These are phyloP conservation scores for Corynespora cassiicola DNA, from an alignment of 2,329 filamentous ascomycete species.

Conservation along the genomic window DNA sequence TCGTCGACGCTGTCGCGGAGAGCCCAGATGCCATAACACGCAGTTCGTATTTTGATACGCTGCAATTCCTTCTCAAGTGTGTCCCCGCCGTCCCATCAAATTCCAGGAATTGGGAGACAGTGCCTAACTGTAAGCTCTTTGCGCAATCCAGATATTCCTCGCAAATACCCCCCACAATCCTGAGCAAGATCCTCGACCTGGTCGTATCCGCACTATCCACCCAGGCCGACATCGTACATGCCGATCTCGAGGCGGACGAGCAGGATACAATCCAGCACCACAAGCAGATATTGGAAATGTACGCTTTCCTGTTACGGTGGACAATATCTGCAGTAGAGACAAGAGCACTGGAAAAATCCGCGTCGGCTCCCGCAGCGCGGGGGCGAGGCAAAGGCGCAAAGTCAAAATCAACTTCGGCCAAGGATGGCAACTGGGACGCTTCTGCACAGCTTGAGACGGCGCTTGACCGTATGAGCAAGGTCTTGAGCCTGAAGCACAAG, in stretches of 20 bases:
- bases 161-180: conserved; percentile 77
- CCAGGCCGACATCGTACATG: conserved; percentile 83
- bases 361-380: conserved; percentile 72
- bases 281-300: conserved; percentile 91
- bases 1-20: conserved; percentile 90
- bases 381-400: conserved; percentile 78
- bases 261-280: conserved; percentile 80
- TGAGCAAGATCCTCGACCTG: conserved; percentile 93
- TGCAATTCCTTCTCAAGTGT: conserved; percentile 97
- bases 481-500: conserved; percentile 91
- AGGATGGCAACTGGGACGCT: conserved; percentile 87
- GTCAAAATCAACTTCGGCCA: conserved; percentile 63
- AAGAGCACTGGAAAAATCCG: conserved; percentile 89
- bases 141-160: conserved; percentile 77
- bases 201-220: conserved; percentile 84
- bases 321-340: conserved; percentile 92
- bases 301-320: conserved; percentile 94
- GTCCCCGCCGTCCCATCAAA: conserved; percentile 62
- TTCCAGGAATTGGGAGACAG: conserved; percentile 34
- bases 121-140: conserved; percentile 68
- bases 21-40: conserved; percentile 87
- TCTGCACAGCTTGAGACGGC: conserved; percentile 85
- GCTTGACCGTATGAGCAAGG: conserved; percentile 94
- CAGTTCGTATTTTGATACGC: conserved; percentile 82
- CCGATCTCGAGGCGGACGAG: conserved; percentile 90